phyloP scores from a whole-genome alignment of 192 early-diverging fungal species.

The Paraglomus occultum region DNA sequence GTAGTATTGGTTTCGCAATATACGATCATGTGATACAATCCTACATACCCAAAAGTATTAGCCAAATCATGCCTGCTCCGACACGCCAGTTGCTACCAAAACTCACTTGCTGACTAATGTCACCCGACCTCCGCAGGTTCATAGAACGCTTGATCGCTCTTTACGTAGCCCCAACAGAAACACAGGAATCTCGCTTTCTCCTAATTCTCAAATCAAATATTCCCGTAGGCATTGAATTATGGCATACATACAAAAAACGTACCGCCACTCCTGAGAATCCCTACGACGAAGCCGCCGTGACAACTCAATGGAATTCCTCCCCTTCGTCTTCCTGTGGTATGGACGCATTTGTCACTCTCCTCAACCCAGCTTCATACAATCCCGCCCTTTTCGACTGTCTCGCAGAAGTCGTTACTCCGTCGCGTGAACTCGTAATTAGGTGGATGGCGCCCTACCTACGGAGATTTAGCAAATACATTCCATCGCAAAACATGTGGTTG shows the following conservation, averaged over 20 bases:
- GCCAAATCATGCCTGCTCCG: too few species aligned
- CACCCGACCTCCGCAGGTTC: constrained; percentile 14
- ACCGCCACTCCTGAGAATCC: not conserved
- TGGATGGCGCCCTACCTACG: constrained; percentile 29
- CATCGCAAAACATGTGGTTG: constrained; percentile 27
- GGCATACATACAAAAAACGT: constrained; percentile 27
- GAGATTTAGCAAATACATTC: constrained; percentile 31
- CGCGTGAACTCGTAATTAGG: constrained; percentile 23
- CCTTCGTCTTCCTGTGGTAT: constrained; percentile 28
- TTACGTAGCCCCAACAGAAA: constrained; percentile 23
- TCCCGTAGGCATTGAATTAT: constrained; percentile 23
- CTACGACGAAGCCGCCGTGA: constrained; percentile 1
- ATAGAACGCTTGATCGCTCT: constrained; percentile 17
- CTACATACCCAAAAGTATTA: too few species aligned
- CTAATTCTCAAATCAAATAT: constrained; percentile 27
- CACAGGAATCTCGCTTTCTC: constrained; percentile 26
- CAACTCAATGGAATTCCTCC: constrained; percentile 21
- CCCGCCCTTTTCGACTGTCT: constrained; percentile 24
- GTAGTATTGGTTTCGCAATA: too few species aligned
- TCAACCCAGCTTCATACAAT: constrained; percentile 27
- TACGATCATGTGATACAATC: too few species aligned
- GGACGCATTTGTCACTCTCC: constrained; percentile 28
- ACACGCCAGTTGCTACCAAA: too few species aligned
- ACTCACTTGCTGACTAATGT: not conserved
- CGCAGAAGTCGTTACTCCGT: constrained; percentile 27